phyloP scores from a whole-genome alignment of 2,329 filamentous ascomycete genomes.

The Fusarium praegraminearum region DNA sequence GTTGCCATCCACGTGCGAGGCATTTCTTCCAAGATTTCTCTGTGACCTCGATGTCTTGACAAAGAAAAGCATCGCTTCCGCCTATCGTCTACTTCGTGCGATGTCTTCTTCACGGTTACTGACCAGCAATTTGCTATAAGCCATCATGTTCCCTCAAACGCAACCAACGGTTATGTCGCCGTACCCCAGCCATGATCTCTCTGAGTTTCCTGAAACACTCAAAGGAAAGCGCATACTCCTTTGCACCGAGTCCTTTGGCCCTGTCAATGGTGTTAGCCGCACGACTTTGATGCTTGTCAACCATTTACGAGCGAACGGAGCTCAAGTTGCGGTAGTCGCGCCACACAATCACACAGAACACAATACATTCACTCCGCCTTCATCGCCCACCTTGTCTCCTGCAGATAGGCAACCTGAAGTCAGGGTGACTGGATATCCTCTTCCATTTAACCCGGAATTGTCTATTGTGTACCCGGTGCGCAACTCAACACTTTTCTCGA shows the following conservation, averaged over 20 bases:
- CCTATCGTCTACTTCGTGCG: slow-evolving; percentile 1
- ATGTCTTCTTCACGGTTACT: slow-evolving; percentile 1
- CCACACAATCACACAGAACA: slow-evolving; percentile 67
- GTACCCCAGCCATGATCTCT: slow-evolving; percentile 54
- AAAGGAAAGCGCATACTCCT: slow-evolving; percentile 72
- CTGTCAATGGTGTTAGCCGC: slow-evolving; percentile 78
- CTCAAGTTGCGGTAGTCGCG: slow-evolving; percentile 74
- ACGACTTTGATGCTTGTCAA: slow-evolving; percentile 77
- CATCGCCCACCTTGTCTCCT: slow-evolving; percentile 50
- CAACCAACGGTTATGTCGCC: slow-evolving; percentile 7
- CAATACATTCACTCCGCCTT: slow-evolving; percentile 65
- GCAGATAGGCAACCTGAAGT: slow-evolving; percentile 60
- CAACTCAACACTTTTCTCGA: slow-evolving; percentile 69
- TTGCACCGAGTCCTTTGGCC: slow-evolving; percentile 78
- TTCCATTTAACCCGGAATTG: slow-evolving; percentile 78
- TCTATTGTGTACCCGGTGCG: slow-evolving; percentile 77
- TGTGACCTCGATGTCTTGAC: slow-evolving; percentile 11
- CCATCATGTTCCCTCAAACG: slow-evolving; percentile 31
- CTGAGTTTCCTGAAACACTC: slow-evolving; percentile 62
- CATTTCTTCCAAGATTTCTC: slow-evolving; percentile 24
- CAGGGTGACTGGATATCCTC: slow-evolving; percentile 71
- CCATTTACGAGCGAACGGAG: slow-evolving; percentile 73
- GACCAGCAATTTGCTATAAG: slow-evolving; percentile 10
- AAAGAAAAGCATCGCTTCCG: slow-evolving; percentile 46
- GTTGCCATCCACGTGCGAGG: slow-evolving; percentile 45